Conservation (phyloP, 805 yeast species). For the Candida tallmaniae region DNA sequence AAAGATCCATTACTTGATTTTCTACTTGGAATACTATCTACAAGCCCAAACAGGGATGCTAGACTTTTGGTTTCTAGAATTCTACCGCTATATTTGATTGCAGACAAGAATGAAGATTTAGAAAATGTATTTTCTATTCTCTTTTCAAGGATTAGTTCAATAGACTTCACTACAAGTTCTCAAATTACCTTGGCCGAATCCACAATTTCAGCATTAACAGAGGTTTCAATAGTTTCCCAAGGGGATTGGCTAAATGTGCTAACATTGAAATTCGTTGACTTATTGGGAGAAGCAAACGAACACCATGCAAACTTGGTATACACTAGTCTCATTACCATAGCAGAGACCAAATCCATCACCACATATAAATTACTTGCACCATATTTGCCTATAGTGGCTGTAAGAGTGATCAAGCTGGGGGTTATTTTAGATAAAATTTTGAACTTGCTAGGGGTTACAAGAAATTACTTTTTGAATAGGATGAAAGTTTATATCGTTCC, state of each 20-base stretch:
- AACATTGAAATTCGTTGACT: conserved; percentile 59
- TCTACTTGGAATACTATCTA: conserved; percentile 30
- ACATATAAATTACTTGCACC: conserved; percentile 82
- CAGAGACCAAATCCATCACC: conserved; percentile 52
- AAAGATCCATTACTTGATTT: conserved; percentile 6
- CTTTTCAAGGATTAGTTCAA: conserved; percentile 32
- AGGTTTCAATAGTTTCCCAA: conserved; percentile 53
- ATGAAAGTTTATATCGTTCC: conserved; percentile 78
- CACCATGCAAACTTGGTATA: conserved; percentile 67
- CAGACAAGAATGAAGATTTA: conserved; percentile 30
- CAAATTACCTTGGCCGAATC: conserved; percentile 50
- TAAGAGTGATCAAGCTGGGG: conserved; percentile 57
- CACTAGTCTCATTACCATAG: conserved; percentile 55
- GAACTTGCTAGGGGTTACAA: conserved; percentile 59
- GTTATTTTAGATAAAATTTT: conserved; percentile 56
- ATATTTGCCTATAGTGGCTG: conserved; percentile 67
- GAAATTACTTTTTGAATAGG: conserved; percentile 57
- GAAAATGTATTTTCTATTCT: conserved; percentile 42
- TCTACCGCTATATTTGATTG: conserved; percentile 48
- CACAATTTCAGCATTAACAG: conserved; percentile 57
- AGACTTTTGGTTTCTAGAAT: conserved; percentile 50
- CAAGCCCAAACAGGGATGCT: conserved; percentile 47
- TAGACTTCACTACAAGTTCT: conserved; percentile 28
- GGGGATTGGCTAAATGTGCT: conserved; percentile 69
- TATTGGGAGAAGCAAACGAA: conserved; percentile 59